Evolutionary conservation across 345 rosid species (phyloP), one percentile per base, ranked within the genome.

Genomic region (Rhizophora apiculata): DNA sequence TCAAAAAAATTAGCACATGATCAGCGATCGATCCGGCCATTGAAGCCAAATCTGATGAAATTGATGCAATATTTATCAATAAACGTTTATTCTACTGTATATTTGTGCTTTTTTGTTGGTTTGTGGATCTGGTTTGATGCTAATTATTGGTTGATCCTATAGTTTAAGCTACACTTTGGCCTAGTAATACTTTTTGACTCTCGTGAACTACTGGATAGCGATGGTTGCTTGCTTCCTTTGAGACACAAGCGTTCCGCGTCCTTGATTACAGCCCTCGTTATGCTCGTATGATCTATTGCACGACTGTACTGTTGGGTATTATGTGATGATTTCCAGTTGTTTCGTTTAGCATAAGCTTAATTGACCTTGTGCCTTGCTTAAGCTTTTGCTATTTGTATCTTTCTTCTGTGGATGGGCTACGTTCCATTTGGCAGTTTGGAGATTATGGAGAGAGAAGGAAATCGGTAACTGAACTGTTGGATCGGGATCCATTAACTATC

Each of bases 71-170:
- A 3, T 68, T 54, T 22, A 20, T 21, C 26, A 6, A 15, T 55
- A 34, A 15, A 26, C 46, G 48, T 22, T 60, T 60, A 10, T 13
- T 69, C 49, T 2, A 22, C 27, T 59, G 31, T 39, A 9, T 39
- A 5, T 36, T 26, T 7, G 15, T 37, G 62, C 24, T 22, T 55
- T 6, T 55, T 22, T 31, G 30, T 26, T 27, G 15, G 48, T 37
- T 18, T 30, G 21, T 13, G 59, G 72, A 68, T 68, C 72, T 59
- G 72, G n/a, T 58, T 43, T 69, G 56, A 27, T 22, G 30, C 24
- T 22, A 55, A 21, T 55, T 9, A 43, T 43, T 1, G 30, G 15
- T 55, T 13, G 18, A 55, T 22, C 29, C 10, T 22, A 5, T 55
- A 3, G 60, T 24, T 55, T 26, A 3, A 55, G 60, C 29, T 22